Evolutionary conservation across 2,329 filamentous ascomycete species (phyloP), one percentile per base, ranked within the genome.

Genomic region (Xylaria sp.): DNA sequence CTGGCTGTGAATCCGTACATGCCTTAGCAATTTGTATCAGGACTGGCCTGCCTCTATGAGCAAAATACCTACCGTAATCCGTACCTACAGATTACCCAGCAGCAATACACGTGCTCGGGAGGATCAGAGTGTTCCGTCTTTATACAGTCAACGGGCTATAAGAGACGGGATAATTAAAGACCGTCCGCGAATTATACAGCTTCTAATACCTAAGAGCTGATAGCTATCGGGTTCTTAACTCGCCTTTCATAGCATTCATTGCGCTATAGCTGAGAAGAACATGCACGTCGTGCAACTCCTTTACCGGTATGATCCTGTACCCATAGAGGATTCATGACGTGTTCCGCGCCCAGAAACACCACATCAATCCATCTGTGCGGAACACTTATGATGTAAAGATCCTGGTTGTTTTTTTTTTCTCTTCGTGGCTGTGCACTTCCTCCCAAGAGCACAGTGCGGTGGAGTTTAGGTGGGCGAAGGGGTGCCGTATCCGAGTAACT

Each of bases 371-470:
- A 42, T 42, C 37, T 46, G 13, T 46, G n/a, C 30, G 16, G 2
- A 9, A 50, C 9, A 11, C 2, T 23, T 2, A 34, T 18, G 37
- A 13, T 10, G 37, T 23, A 8, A 30, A 54, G 16, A 53, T 60
- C 55, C 58, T 59, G 49, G 50, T n/a, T 46, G 4, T 5, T 30
- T 30, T 30, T 30, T 30, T 30, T 30, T 30, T 30, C 23, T 5
- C 4, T 59, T 57, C 53, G 61, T 61, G 61, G 61, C 61, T 63
- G 59, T 61, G 61, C 54, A 48, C 30, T 51, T 16, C 16, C 53
- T 30, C 23, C 37, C 48, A 46, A 4, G 16, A 54, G 46, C 50
- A 63, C 37, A 42, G 37, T 42, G 37, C 37, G 13, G 50, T 19
- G 34, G 19, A 42, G 34, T 35, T 52, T 54, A 51, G 10, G 16